Conservation (phyloP, 495 filamentous ascomycete genomes). For the Cladorrhinum samala region DNA sequence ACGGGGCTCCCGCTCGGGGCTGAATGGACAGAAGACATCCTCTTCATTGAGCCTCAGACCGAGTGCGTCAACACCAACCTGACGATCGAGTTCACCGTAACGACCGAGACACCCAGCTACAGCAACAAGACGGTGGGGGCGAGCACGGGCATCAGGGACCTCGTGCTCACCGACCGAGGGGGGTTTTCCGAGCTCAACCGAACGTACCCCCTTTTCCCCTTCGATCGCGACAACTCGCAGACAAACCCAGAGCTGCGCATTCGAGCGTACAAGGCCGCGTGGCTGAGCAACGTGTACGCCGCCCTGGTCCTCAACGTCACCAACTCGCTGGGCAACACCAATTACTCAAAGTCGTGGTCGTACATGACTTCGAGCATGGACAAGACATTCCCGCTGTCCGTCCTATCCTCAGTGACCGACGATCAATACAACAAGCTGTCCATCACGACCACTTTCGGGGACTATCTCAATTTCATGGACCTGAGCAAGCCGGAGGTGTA, state of each 20-base stretch:
- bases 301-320: slow-evolving; percentile 20
- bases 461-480: slow-evolving; percentile 2
- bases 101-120: background rate
- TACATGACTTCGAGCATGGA: slow-evolving; percentile 32
- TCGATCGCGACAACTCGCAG: slow-evolving; percentile 21
- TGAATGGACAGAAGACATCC: slow-evolving; percentile 38
- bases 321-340: slow-evolving; percentile 5
- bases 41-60: slow-evolving; percentile 42
- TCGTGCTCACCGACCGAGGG: slow-evolving; percentile 34
- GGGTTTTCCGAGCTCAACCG: slow-evolving; percentile 34
- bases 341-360: slow-evolving; percentile 13
- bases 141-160: slow-evolving; percentile 4
- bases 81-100: slow-evolving; percentile 32
- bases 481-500: background rate
- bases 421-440: background rate
- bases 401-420: no score
- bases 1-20: slow-evolving; percentile 17
- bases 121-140: background rate
- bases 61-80: slow-evolving; percentile 41
- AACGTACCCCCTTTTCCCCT: slow-evolving; percentile 14
- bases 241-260: slow-evolving; percentile 23
- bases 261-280: slow-evolving; percentile 39
- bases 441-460: slow-evolving; percentile 3
- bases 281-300: slow-evolving; percentile 32
- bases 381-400: slow-evolving; percentile 21